phyloP scores from a whole-genome alignment of 129 eudicot species.

The Mikania micrantha region DNA sequence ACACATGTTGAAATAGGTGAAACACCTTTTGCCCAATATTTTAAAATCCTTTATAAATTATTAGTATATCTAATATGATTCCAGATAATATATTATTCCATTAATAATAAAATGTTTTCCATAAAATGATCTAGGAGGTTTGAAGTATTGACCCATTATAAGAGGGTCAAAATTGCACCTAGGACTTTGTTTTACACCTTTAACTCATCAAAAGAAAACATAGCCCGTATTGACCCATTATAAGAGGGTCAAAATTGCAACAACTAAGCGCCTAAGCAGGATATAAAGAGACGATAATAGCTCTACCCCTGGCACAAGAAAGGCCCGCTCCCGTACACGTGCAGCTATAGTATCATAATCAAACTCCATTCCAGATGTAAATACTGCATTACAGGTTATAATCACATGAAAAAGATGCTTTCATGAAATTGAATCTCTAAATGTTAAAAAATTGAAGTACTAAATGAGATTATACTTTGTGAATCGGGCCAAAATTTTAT shows the following conservation, averaged over 20 bases:
- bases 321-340: conserved; percentile 92
- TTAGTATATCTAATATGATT: background rate
- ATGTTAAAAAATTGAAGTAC: background rate
- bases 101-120: background rate
- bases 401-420: background rate
- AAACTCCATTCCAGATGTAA: conserved; percentile 72
- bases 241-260: conserved; percentile 1
- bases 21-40: background rate
- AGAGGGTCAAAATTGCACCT: no score
- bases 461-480: conserved; percentile 37
- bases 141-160: background rate
- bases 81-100: background rate
- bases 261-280: conserved; percentile 12
- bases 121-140: background rate
- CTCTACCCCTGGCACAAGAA: conserved; percentile 81
- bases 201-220: background rate
- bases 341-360: conserved; percentile 90
- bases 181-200: background rate
- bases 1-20: background rate
- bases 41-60: background rate
- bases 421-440: background rate
- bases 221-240: background rate
- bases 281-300: background rate
- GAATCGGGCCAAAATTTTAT: conserved; percentile 83
- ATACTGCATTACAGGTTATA: conserved; percentile 51